Base-by-base conservation (phyloP, 1,284 basidiomycete genomes). In the Blastosporella zonata region DNA sequence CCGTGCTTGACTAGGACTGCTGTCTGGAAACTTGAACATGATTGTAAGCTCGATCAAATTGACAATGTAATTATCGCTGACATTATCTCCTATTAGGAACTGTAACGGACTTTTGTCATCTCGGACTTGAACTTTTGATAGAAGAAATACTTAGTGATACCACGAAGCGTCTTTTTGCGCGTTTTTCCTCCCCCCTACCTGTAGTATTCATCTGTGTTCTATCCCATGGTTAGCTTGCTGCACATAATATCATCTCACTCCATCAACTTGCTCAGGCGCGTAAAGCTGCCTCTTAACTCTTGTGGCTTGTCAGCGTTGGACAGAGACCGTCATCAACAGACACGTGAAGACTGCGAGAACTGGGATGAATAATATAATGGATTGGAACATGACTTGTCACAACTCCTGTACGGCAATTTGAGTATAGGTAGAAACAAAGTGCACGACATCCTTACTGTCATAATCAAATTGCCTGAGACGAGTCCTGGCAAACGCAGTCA, bases 21-120 rank as follows among this genome's bases (percentile, higher is more conserved):
- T 85, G 33, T 83, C 82, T 25, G 82, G 82, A 51, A 85, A 84
- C 62, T 67, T 84, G 64, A 84, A 79, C 65, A 81, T 83, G 80
- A 84, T 77, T 53, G 81, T 83, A 59, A 54, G 79, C 72, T n/a
- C 23, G 7, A 3, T 28, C 20, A 31, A 47, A 29, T 36, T n/a
- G n/a, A n/a, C n/a, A n/a, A 18, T 18, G 34, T 23, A 13, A 33
- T 34, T 42, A 21, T 47, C 20, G 15, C 45, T 47, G 28, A 54
- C 27, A 35, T 8, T 22, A 8, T 3, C 33, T 22, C 45, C 17
- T 23, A n/a, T 21, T 40, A 70, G 69, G 67, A 70, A 48, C 56
- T 69, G 43, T 70, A 59, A 67, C 50, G 36, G 40, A 46, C 27
- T 33, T 54, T 7, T 20, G 31, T 20, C 31, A 17, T 45, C 31